Base-by-base conservation (phyloP, 2,329 filamentous ascomycete genomes). In the Aspergillus floridensis region DNA sequence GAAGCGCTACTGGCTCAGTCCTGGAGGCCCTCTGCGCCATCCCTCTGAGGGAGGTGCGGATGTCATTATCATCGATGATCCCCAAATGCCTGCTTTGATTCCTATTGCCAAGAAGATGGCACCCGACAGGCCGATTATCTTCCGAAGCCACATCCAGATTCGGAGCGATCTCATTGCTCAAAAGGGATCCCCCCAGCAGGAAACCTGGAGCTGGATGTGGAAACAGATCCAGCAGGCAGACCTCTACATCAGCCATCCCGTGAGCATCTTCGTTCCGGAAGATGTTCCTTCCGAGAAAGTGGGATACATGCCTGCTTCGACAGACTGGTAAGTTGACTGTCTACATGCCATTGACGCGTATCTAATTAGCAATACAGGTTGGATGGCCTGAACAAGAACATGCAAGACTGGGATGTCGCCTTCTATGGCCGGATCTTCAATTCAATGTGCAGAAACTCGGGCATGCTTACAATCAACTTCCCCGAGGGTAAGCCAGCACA, bases 61-160 rank as follows among this genome's bases (percentile, higher is more conserved):
- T 73, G 79, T 93, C 32, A 82, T 95, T 60, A 82, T 93, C 61
- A 86, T 93, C 55, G 91, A 95, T 67, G 91, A 95, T 66, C 90
- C 90, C 1, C 91, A 95, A 74, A 93, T 93, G 90, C 90, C 90
- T 3, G 85, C 84, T 5, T 79, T 95, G 41, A 91, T 93, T 56
- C 86, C 88, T 4, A 78, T 93, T 35, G 88, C 91, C 69, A 93
- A 92, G 76, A 77, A 84, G 59, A 60, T 82, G 6, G 90, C 89
- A 1, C 89, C 90, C 1, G 74, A 88, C n/a, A 84, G 90, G 12
- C 91, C 91, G 0, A 85, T 95, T 22, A 84, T 93, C 46, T 95
- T 90, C 76, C 85, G 91, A 60, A 92, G 88, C 51, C 91, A 95
- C 72, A 95, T 95, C 58, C 90, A 95, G 74, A 87, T 95, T 59